Evolutionary conservation across 140 eudicot genomes (phyloP).

Genomic region (Ambrosia hybrid): DNA sequence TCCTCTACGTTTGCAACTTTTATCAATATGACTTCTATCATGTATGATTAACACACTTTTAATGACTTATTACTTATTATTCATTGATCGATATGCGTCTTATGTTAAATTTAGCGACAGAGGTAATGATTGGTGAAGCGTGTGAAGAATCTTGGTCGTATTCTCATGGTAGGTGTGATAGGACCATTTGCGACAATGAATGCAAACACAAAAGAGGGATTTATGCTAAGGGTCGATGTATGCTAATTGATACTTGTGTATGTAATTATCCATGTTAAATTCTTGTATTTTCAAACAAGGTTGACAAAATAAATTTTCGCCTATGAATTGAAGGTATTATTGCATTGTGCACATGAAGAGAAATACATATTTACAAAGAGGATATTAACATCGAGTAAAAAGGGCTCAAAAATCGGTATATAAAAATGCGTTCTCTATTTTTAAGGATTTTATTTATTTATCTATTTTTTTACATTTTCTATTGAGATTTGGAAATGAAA

Average conservation of each 20-base stretch:
- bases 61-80: neutral
- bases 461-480: neutral
- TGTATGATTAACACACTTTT: neutral
- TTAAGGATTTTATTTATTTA: no score
- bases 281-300: neutral
- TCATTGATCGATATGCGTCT: neutral
- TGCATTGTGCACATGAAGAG: no score
- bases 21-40: neutral
- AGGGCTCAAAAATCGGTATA: neutral
- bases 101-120: neutral
- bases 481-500: neutral
- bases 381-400: neutral
- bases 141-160: neutral
- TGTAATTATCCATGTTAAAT: neutral
- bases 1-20: neutral
- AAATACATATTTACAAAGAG: neutral
- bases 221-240: neutral
- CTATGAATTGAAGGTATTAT: neutral
- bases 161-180: neutral
- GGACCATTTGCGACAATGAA: neutral
- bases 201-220: neutral
- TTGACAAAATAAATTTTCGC: neutral
- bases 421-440: no score
- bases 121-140: neutral
- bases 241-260: constrained; percentile 9